Evolutionary conservation across 139 green algal genomes (phyloP).

Genomic region (Medakamo hakoo): DNA sequence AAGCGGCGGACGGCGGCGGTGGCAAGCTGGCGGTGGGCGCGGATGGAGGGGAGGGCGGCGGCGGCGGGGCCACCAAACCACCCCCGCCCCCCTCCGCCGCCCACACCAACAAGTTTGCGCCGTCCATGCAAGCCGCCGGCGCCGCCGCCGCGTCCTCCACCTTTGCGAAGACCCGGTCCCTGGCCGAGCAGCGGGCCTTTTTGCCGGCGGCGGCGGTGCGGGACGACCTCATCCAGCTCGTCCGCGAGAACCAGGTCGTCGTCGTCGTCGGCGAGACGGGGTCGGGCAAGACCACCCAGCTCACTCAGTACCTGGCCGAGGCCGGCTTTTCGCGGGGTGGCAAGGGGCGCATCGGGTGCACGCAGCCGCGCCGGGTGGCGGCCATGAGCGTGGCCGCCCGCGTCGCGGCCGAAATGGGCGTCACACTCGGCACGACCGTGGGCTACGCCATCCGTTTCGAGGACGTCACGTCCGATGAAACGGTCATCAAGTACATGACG

Average conservation of each 20-base stretch:
- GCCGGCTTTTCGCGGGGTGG: constrained; percentile 68
- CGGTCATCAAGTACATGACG: constrained; percentile 57
- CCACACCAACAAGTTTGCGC: neutral
- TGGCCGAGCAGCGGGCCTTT: constrained; percentile 71
- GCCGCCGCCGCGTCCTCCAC: constrained; percentile 46
- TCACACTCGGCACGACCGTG: constrained; percentile 34
- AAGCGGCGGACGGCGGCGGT: constrained; percentile 19
- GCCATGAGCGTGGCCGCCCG: constrained; percentile 95
- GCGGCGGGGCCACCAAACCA: neutral
- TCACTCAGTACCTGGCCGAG: constrained; percentile 92
- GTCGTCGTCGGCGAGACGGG: constrained; percentile 97
- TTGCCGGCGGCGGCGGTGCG: constrained; percentile 74
- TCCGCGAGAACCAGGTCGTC: constrained; percentile 45
- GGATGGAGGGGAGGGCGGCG: neutral
- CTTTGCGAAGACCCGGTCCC: constrained; percentile 77
- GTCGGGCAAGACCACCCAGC: constrained; percentile 94
- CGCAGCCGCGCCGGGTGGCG: constrained; percentile 87
- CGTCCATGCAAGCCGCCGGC: too few relatives aligned
- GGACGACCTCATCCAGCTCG: constrained; percentile 67
- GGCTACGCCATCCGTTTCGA: constrained; percentile 98
- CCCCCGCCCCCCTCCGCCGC: neutral
- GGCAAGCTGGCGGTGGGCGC: too few relatives aligned
- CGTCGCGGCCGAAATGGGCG: constrained; percentile 46
- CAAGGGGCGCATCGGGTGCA: constrained; percentile 71
- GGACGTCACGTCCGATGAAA: constrained; percentile 73